phyloP scores from a whole-genome alignment of 2,329 filamentous ascomycete genomes.

The Aspergillus ibericus region DNA sequence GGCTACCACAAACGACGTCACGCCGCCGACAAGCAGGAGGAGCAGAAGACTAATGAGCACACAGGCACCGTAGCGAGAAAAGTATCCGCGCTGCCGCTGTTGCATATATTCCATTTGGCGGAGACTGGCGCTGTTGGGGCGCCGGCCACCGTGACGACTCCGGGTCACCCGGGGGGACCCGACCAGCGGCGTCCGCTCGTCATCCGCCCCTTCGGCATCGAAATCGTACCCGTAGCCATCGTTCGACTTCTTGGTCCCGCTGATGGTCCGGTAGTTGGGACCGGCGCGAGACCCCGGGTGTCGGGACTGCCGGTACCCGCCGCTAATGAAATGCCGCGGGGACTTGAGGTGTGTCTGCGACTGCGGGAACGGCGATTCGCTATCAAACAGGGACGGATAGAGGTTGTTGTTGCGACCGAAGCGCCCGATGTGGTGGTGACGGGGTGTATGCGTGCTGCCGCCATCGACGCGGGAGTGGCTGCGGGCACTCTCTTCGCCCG shows the following conservation, averaged over 20 bases:
- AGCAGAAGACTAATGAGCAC: conserved; percentile 80
- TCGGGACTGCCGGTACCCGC: conserved; percentile 62
- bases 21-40: conserved; percentile 77
- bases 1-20: conserved; percentile 84
- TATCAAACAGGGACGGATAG: conserved; percentile 72
- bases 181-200: conserved; percentile 84
- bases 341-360: conserved; percentile 67
- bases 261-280: conserved; percentile 49
- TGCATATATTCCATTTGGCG: conserved; percentile 74
- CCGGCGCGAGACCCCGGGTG: conserved; percentile 68
- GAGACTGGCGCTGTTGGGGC: conserved; percentile 57
- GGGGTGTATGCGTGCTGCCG: conserved; percentile 56
- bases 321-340: conserved; percentile 51
- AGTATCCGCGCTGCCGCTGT: conserved; percentile 64
- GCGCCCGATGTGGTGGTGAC: conserved; percentile 78
- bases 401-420: conserved; percentile 67
- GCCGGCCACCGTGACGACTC: conserved; percentile 54
- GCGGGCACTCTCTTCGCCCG: conserved; percentile 63
- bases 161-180: conserved; percentile 60
- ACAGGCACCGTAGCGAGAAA: conserved; percentile 78
- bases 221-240: conserved; percentile 73
- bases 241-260: conserved; percentile 56
- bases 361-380: conserved; percentile 68
- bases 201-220: conserved; percentile 79
- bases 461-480: conserved; percentile 63